Evolutionary conservation across 176 grass and related monocot species (phyloP).

Genomic region (Oryza meridionalis): DNA sequence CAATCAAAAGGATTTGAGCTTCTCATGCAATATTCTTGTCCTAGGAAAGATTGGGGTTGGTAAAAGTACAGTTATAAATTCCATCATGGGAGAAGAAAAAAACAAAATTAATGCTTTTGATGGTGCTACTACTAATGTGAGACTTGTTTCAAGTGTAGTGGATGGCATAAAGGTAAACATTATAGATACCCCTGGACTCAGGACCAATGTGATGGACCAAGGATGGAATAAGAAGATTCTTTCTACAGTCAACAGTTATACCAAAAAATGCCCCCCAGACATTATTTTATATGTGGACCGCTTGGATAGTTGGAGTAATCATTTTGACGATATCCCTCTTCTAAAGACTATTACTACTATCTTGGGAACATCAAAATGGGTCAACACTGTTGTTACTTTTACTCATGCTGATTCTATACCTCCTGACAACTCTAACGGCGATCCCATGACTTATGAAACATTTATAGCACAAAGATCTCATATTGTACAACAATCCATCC

Average conservation of each 20-base stretch:
- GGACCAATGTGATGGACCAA: constrained; percentile 75
- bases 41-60: constrained; percentile 92
- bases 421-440: constrained; percentile 75
- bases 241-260: constrained; percentile 67
- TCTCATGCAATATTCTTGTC: constrained; percentile 84
- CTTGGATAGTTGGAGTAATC: constrained; percentile 65
- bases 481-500: constrained; percentile 78
- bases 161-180: constrained; percentile 83
- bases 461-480: constrained; percentile 85
- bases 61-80: constrained; percentile 98
- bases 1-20: constrained; percentile 60
- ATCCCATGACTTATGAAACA: constrained; percentile 78
- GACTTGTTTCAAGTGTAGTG: constrained; percentile 58
- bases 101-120: constrained; percentile 70
- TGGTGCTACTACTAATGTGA: constrained; percentile 64
- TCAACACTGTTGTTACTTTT: constrained; percentile 80
- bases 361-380: constrained; percentile 89
- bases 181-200: constrained; percentile 78
- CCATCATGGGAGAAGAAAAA: constrained; percentile 75
- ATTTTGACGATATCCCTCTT: constrained; percentile 86
- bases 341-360: constrained; percentile 70
- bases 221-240: constrained; percentile 76
- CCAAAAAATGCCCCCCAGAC: constrained; percentile 84
- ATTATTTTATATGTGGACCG: constrained; percentile 90
- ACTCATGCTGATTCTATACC: constrained; percentile 90